Percentiles rank a stretch among this genome's conserved stretches.
Conservation (phyloP, 768 basidiomycete species). For the Rubroboletus pulcherrimus region DNA sequence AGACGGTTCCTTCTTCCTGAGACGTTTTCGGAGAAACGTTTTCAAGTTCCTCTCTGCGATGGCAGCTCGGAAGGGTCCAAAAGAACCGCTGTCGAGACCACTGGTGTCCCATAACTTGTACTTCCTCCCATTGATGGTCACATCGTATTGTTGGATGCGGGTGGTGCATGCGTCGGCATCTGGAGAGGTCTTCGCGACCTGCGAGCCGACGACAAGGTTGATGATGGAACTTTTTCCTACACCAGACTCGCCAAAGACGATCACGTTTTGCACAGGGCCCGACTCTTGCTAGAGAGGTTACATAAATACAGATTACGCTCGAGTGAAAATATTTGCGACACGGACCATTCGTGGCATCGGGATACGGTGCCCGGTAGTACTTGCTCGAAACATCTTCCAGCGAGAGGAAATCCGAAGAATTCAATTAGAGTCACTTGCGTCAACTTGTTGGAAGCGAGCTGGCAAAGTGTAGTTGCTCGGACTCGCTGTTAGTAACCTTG, state of each 20-base stretch:
- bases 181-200: constrained; percentile 31
- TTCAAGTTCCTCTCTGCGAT: constrained; percentile 28
- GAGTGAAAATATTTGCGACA: neutral
- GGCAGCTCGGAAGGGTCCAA: constrained; percentile 22
- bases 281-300: constrained; percentile 2
- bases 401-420: neutral
- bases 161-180: constrained; percentile 37
- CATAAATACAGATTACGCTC: neutral
- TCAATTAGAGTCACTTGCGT: neutral
- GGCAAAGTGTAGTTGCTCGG: neutral
- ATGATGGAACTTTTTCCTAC: constrained; percentile 42
- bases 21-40: constrained; percentile 29
- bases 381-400: neutral
- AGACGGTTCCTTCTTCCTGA: constrained; percentile 33
- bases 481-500: neutral
- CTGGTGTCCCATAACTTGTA: constrained; percentile 33
- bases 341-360: constrained; percentile 12
- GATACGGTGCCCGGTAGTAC: neutral
- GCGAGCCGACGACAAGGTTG: constrained; percentile 35
- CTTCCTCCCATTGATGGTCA: constrained; percentile 15
- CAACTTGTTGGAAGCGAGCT: neutral
- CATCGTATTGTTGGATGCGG: constrained; percentile 23
- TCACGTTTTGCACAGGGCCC: constrained; percentile 27
- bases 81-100: constrained; percentile 34
- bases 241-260: constrained; percentile 46